phyloP scores from a whole-genome alignment of 1,139 yeast species.

The Geotrichum candidum region DNA sequence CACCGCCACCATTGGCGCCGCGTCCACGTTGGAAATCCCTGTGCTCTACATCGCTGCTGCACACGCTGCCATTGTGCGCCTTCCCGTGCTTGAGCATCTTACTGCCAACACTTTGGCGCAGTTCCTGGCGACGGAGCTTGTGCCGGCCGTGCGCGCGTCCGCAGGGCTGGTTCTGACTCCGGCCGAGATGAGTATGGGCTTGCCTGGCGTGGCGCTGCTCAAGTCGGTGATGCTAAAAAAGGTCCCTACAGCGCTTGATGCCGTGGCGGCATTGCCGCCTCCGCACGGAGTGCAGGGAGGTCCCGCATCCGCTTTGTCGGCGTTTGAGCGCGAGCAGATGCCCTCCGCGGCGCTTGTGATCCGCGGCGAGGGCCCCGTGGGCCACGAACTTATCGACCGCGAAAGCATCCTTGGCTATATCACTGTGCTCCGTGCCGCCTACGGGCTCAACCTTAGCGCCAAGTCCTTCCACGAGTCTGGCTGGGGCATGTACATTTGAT shows the following conservation, averaged over 20 bases:
- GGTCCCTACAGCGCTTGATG: neutral
- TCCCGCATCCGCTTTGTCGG: slow-evolving; percentile 26
- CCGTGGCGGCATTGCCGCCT: neutral
- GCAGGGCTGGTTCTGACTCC: slow-evolving; percentile 6
- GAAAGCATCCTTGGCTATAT: slow-evolving; percentile 18
- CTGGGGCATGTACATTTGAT: slow-evolving; percentile 23
- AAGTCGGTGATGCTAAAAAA: neutral
- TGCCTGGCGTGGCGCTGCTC: neutral
- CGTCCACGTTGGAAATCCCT: slow-evolving; percentile 8
- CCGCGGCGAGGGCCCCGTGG: slow-evolving; percentile 31
- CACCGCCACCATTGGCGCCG: neutral
- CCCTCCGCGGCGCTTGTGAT: slow-evolving; percentile 23
- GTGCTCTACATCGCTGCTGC: slow-evolving; percentile 3
- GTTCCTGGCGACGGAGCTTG: neutral
- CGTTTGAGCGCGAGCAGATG: neutral
- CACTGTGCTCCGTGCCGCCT: slow-evolving; percentile 14
- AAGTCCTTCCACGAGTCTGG: slow-evolving; percentile 16
- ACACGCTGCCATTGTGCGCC: neutral
- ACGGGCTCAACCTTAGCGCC: slow-evolving; percentile 10
- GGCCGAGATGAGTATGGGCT: slow-evolving; percentile 7
- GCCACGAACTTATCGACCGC: slow-evolving; percentile 27
- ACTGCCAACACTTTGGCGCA: neutral
- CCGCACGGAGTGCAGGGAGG: slow-evolving; percentile 25
- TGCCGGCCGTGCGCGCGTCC: neutral
- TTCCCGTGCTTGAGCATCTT: neutral